Percentiles rank a stretch among this genome's conserved stretches.
These are phyloP conservation scores for Kwoniella mangroviensis DNA, from an alignment of 768 basidiomycete species.

Conservation along the genomic window DNA sequence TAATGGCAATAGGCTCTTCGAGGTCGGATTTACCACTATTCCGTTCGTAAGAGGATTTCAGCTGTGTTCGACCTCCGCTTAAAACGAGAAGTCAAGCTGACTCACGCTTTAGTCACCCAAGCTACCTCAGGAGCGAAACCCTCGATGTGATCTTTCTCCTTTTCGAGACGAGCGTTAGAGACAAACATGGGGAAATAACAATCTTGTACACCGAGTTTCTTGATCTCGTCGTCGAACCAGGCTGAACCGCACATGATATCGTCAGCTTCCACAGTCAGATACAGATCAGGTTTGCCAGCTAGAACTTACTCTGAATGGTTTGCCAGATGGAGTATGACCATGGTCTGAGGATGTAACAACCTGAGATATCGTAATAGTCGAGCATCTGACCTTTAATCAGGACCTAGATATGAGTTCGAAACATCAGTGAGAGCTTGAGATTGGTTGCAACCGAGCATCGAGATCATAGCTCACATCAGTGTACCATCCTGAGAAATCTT, in stretches of 20 bases:
- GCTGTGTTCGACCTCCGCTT: too few relatives aligned
- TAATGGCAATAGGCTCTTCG: slow-evolving; percentile 96
- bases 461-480: slow-evolving; percentile 87
- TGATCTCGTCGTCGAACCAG: slow-evolving; percentile 93
- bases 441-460: too few relatives aligned
- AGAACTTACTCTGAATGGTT: slow-evolving; percentile 76
- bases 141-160: slow-evolving; percentile 98
- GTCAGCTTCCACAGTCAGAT: slow-evolving; percentile 6
- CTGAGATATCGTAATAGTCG: slow-evolving; percentile 97
- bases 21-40: slow-evolving; percentile 84
- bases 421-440: too few relatives aligned
- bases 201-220: slow-evolving; percentile 92
- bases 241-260: slow-evolving; percentile 59
- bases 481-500: slow-evolving; percentile 93
- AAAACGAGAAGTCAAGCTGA: slow-evolving; percentile 28
- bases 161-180: slow-evolving; percentile 84
- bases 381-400: slow-evolving; percentile 97
- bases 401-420: slow-evolving; percentile 66
- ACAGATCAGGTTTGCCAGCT: background rate
- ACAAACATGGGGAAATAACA: slow-evolving; percentile 99
- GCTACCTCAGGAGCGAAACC: slow-evolving; percentile 99
- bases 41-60: too few relatives aligned
- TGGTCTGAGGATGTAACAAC: slow-evolving; percentile 97
- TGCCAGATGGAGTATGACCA: slow-evolving; percentile 99
- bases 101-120: slow-evolving; percentile 97